These are phyloP conservation scores for Epicoccum sorghinum DNA, from an alignment of 2,329 filamentous ascomycete genomes.

Conservation along the genomic window DNA sequence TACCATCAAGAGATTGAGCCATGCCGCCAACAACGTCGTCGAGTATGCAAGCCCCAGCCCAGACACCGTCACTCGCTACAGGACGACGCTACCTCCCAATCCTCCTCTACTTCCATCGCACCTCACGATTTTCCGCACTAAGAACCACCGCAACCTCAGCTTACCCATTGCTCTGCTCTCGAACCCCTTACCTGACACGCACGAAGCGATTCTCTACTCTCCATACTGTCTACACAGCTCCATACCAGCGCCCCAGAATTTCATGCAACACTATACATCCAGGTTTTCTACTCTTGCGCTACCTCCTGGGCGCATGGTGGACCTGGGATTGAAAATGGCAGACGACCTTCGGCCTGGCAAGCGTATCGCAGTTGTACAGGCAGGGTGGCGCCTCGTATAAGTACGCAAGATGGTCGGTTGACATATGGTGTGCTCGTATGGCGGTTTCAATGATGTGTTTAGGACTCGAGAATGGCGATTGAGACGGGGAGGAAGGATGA, in stretches of 20 bases:
- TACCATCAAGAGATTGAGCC: neutral
- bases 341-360: slow-evolving; percentile 7
- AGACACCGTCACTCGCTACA: neutral
- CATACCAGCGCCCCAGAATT: slow-evolving; percentile 11
- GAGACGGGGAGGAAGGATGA: neutral
- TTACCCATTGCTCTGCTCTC: slow-evolving; percentile 11
- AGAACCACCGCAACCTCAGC: slow-evolving; percentile 12
- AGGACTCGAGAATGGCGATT: slow-evolving; percentile 6
- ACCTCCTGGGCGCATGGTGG: slow-evolving; percentile 13
- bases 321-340: slow-evolving; percentile 4
- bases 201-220: slow-evolving; percentile 16
- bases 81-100: neutral
- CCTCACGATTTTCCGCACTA: slow-evolving; percentile 12
- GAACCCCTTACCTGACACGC: neutral
- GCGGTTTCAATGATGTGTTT: slow-evolving; percentile 2
- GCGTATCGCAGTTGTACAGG: slow-evolving; percentile 6
- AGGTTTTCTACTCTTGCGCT: slow-evolving; percentile 3
- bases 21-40: neutral
- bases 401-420: slow-evolving; percentile 12
- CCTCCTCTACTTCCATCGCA: slow-evolving; percentile 2
- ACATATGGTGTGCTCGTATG: slow-evolving; percentile 7
- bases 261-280: neutral
- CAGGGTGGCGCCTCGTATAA: slow-evolving; percentile 8
- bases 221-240: slow-evolving; percentile 10
- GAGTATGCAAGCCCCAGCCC: neutral